A percentile compares a stretch with the other conserved stretches of the same genome.
These are phyloP conservation scores for Acanthamoeba sp. DNA, from an alignment of 208 protist species.

Conservation along the genomic window DNA sequence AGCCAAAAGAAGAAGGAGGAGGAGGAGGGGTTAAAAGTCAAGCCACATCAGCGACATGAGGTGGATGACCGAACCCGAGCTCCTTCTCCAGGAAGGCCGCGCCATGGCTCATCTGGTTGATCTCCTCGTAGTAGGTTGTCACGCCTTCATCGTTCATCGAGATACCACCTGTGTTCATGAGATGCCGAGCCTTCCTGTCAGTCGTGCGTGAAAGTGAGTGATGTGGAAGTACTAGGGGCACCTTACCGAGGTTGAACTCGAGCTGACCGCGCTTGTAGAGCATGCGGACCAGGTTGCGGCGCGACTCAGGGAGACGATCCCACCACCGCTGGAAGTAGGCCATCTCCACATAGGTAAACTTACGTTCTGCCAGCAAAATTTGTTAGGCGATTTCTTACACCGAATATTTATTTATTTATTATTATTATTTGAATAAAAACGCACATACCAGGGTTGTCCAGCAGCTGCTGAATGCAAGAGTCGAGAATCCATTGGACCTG, in stretches of 20 bases:
- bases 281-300: background rate
- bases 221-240: too few relatives aligned
- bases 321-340: constrained; percentile 51
- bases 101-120: constrained; percentile 60
- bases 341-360: constrained; percentile 67
- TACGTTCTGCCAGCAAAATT: background rate
- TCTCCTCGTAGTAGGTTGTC: background rate
- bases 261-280: constrained; percentile 18
- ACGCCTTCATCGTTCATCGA: constrained; percentile 55
- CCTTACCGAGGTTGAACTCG: constrained; percentile 42
- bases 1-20: background rate
- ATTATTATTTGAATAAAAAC: background rate
- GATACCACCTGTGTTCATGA: background rate
- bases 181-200: too few relatives aligned
- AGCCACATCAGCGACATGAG: too few relatives aligned
- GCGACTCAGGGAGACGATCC: background rate
- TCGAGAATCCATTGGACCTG: background rate
- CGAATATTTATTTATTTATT: too few relatives aligned
- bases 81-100: constrained; percentile 12
- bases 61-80: background rate
- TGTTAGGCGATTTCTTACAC: too few relatives aligned
- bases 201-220: too few relatives aligned
- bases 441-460: background rate
- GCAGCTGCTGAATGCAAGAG: constrained; percentile 7
- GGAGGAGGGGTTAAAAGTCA: too few relatives aligned